Evolutionary conservation across 768 basidiomycete species (phyloP).

Genomic region (Phylloporus scabripes): DNA sequence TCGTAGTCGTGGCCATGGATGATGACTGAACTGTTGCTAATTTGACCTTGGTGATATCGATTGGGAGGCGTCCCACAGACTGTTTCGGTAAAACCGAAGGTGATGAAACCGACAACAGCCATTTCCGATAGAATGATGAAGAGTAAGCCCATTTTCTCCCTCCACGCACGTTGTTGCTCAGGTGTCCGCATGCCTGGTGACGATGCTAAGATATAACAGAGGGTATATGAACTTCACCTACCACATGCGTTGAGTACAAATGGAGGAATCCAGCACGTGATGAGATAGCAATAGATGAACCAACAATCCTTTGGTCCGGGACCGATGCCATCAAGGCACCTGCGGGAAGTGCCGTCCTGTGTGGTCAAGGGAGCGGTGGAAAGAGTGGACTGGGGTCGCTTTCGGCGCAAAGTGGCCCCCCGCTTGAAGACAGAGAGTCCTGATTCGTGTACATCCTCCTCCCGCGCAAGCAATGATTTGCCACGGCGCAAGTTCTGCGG

Average conservation of each 20-base stretch:
- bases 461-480: conserved; percentile 82
- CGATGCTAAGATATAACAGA: conserved; percentile 8
- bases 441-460: conserved; percentile 87
- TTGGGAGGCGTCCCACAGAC: conserved; percentile 88
- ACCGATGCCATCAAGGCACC: conserved; percentile 64
- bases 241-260: conserved; percentile 74
- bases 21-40: conserved; percentile 76
- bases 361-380: conserved; percentile 37
- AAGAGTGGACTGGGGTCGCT: conserved; percentile 41
- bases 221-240: conserved; percentile 34
- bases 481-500: conserved; percentile 73
- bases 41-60: conserved; percentile 73
- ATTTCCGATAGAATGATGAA: conserved; percentile 75
- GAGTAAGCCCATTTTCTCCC: conserved; percentile 96
- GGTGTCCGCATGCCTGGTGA: conserved; percentile 75
- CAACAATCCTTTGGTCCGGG: conserved; percentile 91
- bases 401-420: conserved; percentile 72
- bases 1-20: conserved; percentile 96
- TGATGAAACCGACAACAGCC: conserved; percentile 94
- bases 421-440: conserved; percentile 91
- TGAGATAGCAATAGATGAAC: conserved; percentile 89
- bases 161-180: conserved; percentile 94
- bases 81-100: conserved; percentile 93
- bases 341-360: conserved; percentile 34
- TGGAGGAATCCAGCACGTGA: conserved; percentile 81